Conservation (phyloP, 352 stramenopile species). For the Pythium periplocum region DNA sequence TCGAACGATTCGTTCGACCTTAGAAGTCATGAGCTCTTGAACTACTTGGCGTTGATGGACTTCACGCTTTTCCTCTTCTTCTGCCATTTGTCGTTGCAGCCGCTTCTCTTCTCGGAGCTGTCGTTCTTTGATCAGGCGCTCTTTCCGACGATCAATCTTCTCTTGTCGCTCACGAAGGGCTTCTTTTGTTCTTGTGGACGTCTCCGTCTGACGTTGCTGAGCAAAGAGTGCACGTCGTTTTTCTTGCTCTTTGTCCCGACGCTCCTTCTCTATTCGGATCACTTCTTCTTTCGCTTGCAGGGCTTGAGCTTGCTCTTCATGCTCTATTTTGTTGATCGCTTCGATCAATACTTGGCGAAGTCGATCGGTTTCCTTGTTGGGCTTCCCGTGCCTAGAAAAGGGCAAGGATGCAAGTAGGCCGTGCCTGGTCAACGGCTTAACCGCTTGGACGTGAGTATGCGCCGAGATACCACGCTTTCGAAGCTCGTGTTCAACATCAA, state of each 20-base stretch:
- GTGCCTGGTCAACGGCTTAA: background rate
- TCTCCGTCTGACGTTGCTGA: constrained; percentile 43
- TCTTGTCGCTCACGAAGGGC: constrained; percentile 57
- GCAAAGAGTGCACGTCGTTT: constrained; percentile 36
- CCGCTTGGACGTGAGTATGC: background rate
- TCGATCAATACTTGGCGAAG: constrained; percentile 25
- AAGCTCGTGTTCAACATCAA: constrained; percentile 41
- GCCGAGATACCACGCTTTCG: constrained; percentile 25
- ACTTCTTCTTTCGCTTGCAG: constrained; percentile 51
- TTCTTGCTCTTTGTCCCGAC: constrained; percentile 36
- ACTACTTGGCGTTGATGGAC: constrained; percentile 40
- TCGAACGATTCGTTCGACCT: constrained; percentile 41
- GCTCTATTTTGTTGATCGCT: constrained; percentile 34
- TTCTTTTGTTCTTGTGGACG: constrained; percentile 46
- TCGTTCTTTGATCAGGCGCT: constrained; percentile 50
- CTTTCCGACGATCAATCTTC: constrained; percentile 54
- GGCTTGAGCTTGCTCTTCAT: constrained; percentile 42
- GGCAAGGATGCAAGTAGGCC: too few species aligned
- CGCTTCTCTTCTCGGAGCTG: constrained; percentile 52
- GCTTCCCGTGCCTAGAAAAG: too few species aligned
- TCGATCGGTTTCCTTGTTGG: too few species aligned
- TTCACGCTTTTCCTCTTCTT: constrained; percentile 36
- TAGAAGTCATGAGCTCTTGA: constrained; percentile 46
- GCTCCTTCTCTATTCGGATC: constrained; percentile 36
- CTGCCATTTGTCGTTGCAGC: constrained; percentile 29